Evolutionary conservation across 805 yeast genomes (phyloP), one percentile per base, ranked within the genome.

Genomic region (Nakazawaea wyomingensis): DNA sequence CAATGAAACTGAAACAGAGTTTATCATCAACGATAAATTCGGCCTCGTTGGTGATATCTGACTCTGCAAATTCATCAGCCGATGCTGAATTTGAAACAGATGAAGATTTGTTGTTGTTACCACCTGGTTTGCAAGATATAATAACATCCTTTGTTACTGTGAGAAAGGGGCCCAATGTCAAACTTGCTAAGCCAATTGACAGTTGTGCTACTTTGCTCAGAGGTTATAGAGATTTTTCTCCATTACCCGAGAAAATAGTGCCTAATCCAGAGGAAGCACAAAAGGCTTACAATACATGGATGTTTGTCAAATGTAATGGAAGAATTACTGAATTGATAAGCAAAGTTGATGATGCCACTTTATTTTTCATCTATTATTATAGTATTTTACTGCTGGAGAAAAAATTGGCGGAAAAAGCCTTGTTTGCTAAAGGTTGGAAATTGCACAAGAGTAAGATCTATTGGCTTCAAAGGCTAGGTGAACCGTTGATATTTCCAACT

Each of bases 41-140:
- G 10, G 39, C 39, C 11, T 27, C 39, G 4, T 29, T 43, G 14
- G 34, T 28, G 17, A 19, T 36, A 19, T 22, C 37, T 4, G 41
- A 32, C 5, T 21, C 41, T 5, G 4, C 21, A 30, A 11, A 19
- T 11, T 33, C 21, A 17, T 10, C 24, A 17, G 37, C 35, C 5
- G 37, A 33, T 34, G 11, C 31, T 8, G 43, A 44, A 10, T 18
- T 38, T 11, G 31, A 24, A 13, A 20, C 38, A 8, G 47, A 44
- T 33, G 37, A 22, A 6, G 42, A 39, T 17, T 31, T 44, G 24
- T 38, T 44, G 33, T 20, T 39, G 28, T 36, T 44, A 30, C 47
- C 47, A 14, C 50, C 53, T 2, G 54, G 55, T 3, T 35, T 55
- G 4, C 51, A 54, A 35, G 61, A 57, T 37, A 40, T 60, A n/a